Percentiles rank a stretch among this genome's conserved stretches.
Evolutionary conservation across 2,329 filamentous ascomycete genomes (phyloP).

Genomic region (Talaromyces pinophilus): DNA sequence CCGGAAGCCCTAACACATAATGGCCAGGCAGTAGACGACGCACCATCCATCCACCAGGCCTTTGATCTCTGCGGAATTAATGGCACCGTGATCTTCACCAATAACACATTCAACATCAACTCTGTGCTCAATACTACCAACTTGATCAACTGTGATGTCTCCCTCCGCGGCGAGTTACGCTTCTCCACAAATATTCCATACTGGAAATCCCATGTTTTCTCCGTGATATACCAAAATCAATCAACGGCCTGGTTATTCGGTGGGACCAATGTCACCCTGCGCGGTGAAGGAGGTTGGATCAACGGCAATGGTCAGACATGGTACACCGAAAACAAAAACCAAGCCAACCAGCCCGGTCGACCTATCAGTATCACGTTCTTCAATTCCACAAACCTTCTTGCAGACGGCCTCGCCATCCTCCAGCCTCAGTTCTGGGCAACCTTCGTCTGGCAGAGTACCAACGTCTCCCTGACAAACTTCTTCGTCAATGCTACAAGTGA

Average conservation of each 20-base stretch:
- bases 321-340: slow-evolving; percentile 55
- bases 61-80: slow-evolving; percentile 34
- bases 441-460: slow-evolving; percentile 50
- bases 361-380: slow-evolving; percentile 57
- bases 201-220: slow-evolving; percentile 55
- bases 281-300: slow-evolving; percentile 57
- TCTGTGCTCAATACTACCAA: slow-evolving; percentile 31
- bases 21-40: slow-evolving; percentile 28
- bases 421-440: slow-evolving; percentile 56
- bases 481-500: slow-evolving; percentile 53
- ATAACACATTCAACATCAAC: slow-evolving; percentile 29
- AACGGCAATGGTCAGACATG: slow-evolving; percentile 60
- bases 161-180: slow-evolving; percentile 31
- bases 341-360: slow-evolving; percentile 51
- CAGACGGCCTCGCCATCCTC: slow-evolving; percentile 52
- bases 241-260: slow-evolving; percentile 58
- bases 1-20: slow-evolving; percentile 28
- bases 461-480: slow-evolving; percentile 56
- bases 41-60: slow-evolving; percentile 30
- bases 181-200: slow-evolving; percentile 54
- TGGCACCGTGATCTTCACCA: slow-evolving; percentile 32
- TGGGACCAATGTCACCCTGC: slow-evolving; percentile 53
- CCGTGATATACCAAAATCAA: slow-evolving; percentile 59
- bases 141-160: slow-evolving; percentile 33
- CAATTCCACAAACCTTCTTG: slow-evolving; percentile 50